Conservation (phyloP, 768 basidiomycete species). For the Omphalotus guepiniiformis region DNA sequence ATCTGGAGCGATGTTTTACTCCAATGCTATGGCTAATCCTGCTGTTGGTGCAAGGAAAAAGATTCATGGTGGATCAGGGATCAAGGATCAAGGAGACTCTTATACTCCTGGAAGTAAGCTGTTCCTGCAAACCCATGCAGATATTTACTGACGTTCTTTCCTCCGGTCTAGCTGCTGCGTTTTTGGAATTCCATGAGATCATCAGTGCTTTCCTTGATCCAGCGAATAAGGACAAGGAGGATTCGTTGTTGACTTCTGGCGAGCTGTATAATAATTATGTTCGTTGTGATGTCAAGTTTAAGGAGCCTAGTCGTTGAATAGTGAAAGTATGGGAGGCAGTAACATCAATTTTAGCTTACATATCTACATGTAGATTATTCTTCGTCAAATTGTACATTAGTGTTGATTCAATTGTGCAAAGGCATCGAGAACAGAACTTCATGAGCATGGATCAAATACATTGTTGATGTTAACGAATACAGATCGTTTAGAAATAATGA, state of each 20-base stretch:
- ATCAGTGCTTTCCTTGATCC: slow-evolving; percentile 65
- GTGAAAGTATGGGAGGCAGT: no score
- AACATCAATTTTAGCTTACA: no score
- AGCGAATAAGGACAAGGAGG: slow-evolving; percentile 48
- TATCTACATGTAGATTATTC: no score
- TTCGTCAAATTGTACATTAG: no score
- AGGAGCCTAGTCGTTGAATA: slow-evolving; percentile 13
- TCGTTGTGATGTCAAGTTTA: slow-evolving; percentile 46
- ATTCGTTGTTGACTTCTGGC: slow-evolving; percentile 63
- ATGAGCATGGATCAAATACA: no score
- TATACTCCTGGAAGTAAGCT: slow-evolving; percentile 55
- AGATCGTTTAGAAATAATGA: no score
- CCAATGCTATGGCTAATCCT: slow-evolving; percentile 49
- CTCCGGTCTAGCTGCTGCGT: slow-evolving; percentile 46
- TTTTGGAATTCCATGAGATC: slow-evolving; percentile 68
- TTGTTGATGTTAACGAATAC: no score
- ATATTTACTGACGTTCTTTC: slow-evolving; percentile 7
- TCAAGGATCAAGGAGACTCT: slow-evolving; percentile 47
- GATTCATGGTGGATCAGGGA: slow-evolving; percentile 73
- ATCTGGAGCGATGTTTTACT: slow-evolving; percentile 72
- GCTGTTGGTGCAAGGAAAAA: slow-evolving; percentile 57
- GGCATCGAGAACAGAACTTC: no score
- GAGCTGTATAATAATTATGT: slow-evolving; percentile 76
- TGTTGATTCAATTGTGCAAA: no score
- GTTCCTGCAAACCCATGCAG: background rate